Evolutionary conservation across 106 monocot genomes (phyloP), one percentile per base, ranked within the genome.

Genomic region (Iris macrosiphon): DNA sequence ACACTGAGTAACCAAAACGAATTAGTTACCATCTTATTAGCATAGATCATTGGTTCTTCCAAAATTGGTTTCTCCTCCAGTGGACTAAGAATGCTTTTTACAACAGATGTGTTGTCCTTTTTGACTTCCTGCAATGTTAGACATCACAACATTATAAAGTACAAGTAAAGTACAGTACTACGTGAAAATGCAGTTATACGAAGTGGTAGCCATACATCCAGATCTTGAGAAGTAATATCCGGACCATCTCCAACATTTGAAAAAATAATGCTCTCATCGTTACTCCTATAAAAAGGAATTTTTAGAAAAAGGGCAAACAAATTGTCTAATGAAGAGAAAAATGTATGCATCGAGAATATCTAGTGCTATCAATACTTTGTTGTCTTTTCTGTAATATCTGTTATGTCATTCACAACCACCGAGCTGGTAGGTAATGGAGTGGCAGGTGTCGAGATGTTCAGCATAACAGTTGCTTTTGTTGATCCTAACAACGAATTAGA

Each of bases 61-160:
- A 79, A 75, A 24, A 40, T 23, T 27, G 34, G 14, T 75, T 79
- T 88, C 26, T 88, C 88, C 65, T 83, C 87, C 12, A 59, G 19
- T 31, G 65, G 76, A 34, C 67, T 70, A 19, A 61, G 48, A 59
- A 74, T 85, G 10, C 70, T 35, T 61, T 68, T 87, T 40, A 73
- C 87, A 57, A 65, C 29, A 52, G 50, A 59, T 19, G 73, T 56
- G 49, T 71, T 80, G 7, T 30, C 32, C 27, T 46, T 62, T 63
- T 73, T 83, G 23, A 74, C 76, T 67, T 87, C 92, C 92, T 87
- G 67, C 17, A 73, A 61, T n/a, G 31, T 25, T n/a, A n/a, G n/a
- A n/a, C n/a, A n/a, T n/a, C n/a, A n/a, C n/a, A n/a, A n/a, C n/a
- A n/a, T n/a, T n/a, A n/a, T n/a, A n/a, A n/a, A n/a, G n/a, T n/a